Conservation (phyloP, 1,284 basidiomycete species). For the Tylopilus sp. region DNA sequence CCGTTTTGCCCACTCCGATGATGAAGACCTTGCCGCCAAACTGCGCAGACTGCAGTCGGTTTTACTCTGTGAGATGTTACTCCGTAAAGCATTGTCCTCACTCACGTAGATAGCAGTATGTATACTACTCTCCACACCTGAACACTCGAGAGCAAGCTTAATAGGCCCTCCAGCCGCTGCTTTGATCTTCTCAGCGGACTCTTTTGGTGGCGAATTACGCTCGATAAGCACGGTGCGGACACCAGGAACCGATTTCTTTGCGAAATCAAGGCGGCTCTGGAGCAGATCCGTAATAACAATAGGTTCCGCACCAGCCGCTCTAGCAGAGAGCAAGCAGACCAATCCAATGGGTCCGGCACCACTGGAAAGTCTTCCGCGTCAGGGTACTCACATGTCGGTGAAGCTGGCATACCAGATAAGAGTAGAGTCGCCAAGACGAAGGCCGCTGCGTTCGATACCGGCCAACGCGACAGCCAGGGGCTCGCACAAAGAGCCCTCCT, state of each 20-base stretch:
- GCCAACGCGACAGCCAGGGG: constrained; percentile 61
- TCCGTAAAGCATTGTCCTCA: neutral
- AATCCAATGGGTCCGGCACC: constrained; percentile 87
- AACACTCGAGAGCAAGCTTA: constrained; percentile 65
- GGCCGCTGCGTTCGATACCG: constrained; percentile 56
- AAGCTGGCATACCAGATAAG: constrained; percentile 47
- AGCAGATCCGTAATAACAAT: constrained; percentile 81
- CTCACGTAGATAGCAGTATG: constrained; percentile 63
- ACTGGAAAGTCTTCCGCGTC: constrained; percentile 33
- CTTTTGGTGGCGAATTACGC: constrained; percentile 40
- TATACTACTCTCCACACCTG: constrained; percentile 73
- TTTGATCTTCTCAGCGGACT: constrained; percentile 50
- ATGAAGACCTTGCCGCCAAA: constrained; percentile 65
- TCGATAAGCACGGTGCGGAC: constrained; percentile 54
- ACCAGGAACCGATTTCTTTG: constrained; percentile 72
- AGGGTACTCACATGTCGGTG: constrained; percentile 1
- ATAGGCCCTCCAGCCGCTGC: constrained; percentile 43
- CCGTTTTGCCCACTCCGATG: constrained; percentile 60
- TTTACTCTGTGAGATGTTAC: neutral
- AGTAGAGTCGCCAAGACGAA: constrained; percentile 57
- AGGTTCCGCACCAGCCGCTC: constrained; percentile 74
- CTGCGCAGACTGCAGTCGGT: constrained; percentile 41
- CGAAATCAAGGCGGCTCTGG: constrained; percentile 77
- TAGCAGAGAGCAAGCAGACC: constrained; percentile 72
- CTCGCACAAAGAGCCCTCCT: constrained; percentile 62